These are phyloP conservation scores for Xylaria sp. DNA, from an alignment of 2,329 filamentous ascomycete species.

Conservation along the genomic window DNA sequence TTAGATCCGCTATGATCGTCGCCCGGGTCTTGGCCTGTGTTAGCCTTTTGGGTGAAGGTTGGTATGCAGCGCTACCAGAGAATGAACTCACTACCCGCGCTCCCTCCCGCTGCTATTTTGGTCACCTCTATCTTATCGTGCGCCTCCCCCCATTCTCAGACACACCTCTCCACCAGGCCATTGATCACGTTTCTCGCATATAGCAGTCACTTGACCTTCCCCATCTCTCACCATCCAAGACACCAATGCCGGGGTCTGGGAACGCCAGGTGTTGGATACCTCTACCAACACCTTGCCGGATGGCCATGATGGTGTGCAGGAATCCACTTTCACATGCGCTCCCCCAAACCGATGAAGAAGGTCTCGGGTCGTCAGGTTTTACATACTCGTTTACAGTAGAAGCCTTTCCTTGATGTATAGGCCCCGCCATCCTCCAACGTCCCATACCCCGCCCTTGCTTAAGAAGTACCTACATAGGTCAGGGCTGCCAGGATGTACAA, in stretches of 20 bases:
- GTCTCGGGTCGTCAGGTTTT: background rate
- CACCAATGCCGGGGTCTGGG: slow-evolving; percentile 24
- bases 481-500: no score
- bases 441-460: background rate
- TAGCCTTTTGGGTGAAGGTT: background rate
- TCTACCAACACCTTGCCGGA: slow-evolving; percentile 18
- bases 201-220: slow-evolving; percentile 34
- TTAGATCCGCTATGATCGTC: slow-evolving; percentile 28
- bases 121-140: slow-evolving; percentile 21
- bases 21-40: background rate
- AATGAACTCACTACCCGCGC: background rate
- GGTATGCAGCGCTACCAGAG: background rate
- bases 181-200: slow-evolving; percentile 32
- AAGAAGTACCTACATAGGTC: no score
- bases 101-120: slow-evolving; percentile 21
- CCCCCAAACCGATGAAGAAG: slow-evolving; percentile 7
- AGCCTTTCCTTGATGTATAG: background rate
- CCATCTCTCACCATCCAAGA: slow-evolving; percentile 21
- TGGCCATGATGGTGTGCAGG: slow-evolving; percentile 22
- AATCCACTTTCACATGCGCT: slow-evolving; percentile 38
- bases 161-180: slow-evolving; percentile 15
- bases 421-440: background rate
- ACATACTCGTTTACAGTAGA: background rate
- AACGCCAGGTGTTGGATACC: slow-evolving; percentile 31
- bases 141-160: slow-evolving; percentile 17